phyloP scores from a whole-genome alignment of 805 yeast species.

The Saccharomyces jurei region DNA sequence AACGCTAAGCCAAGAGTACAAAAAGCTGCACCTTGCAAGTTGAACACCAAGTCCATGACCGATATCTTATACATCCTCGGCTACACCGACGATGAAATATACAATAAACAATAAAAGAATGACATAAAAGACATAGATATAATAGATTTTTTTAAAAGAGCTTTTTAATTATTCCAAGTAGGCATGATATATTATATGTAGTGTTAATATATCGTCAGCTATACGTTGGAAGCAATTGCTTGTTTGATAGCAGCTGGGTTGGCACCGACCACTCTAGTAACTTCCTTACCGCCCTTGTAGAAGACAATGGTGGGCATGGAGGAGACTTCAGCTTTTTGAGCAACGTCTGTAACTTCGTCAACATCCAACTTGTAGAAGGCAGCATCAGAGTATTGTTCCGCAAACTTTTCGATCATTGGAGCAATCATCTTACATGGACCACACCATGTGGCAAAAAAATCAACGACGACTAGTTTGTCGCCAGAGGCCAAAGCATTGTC shows the following conservation, averaged over 20 bases:
- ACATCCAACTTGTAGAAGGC: conserved; percentile 87
- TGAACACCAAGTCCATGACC: conserved; percentile 64
- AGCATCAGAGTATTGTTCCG: conserved; percentile 49
- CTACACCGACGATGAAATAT: conserved; percentile 48
- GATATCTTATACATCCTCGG: conserved; percentile 82
- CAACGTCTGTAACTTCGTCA: conserved; percentile 70
- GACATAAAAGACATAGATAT: neutral
- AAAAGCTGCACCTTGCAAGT: conserved; percentile 66
- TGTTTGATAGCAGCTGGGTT: conserved; percentile 77
- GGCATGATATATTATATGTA: neutral
- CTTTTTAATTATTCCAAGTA: neutral
- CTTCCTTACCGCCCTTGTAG: conserved; percentile 75
- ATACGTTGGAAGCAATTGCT: conserved; percentile 48
- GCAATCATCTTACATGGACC: conserved; percentile 98
- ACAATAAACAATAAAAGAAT: neutral
- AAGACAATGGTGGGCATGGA: conserved; percentile 66
- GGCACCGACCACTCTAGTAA: conserved; percentile 81
- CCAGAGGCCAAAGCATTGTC: conserved; percentile 46
- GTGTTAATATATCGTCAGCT: conserved; percentile 9
- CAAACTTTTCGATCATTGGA: conserved; percentile 80
- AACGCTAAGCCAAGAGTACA: conserved; percentile 94
- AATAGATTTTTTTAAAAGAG: neutral
- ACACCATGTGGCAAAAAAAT: conserved; percentile 97
- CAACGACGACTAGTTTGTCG: conserved; percentile 79
- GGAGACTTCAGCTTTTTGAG: conserved; percentile 52